These are phyloP conservation scores for Protea cynaroides DNA, from an alignment of 164 flowering plant genomes.

Conservation along the genomic window DNA sequence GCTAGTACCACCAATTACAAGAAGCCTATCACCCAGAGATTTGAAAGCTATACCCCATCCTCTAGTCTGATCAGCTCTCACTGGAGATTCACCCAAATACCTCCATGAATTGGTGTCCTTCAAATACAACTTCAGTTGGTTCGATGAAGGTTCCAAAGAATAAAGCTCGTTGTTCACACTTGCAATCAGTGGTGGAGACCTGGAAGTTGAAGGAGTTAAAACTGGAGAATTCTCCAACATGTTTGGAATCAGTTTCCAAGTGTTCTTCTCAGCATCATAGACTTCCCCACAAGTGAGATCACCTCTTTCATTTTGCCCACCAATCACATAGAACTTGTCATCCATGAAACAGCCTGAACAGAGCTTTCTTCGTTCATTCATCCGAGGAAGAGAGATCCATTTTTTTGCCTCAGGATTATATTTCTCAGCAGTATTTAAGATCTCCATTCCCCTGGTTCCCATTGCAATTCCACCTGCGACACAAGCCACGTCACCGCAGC, in stretches of 20 bases:
- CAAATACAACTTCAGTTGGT: constrained; percentile 53
- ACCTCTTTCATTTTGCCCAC: constrained; percentile 49
- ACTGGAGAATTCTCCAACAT: constrained; percentile 45
- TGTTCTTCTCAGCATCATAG: constrained; percentile 36
- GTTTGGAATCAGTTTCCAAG: constrained; percentile 60
- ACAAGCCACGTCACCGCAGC: constrained; percentile 47
- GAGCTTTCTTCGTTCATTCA: constrained; percentile 41
- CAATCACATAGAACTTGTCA: constrained; percentile 63
- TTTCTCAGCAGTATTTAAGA: constrained; percentile 54
- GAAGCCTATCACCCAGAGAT: constrained; percentile 64
- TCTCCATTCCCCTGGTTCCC: constrained; percentile 11
- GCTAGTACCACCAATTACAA: constrained; percentile 47
- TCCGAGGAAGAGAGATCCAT: constrained; percentile 59
- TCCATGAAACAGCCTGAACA: constrained; percentile 83
- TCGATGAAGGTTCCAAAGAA: constrained; percentile 55
- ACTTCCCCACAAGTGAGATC: constrained; percentile 62
- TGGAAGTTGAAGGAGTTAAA: constrained; percentile 18
- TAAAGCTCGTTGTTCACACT: constrained; percentile 75
- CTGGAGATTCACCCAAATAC: constrained; percentile 59
- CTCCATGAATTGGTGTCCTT: constrained; percentile 63
- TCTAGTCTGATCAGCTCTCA: constrained; percentile 49
- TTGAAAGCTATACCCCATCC: constrained; percentile 97
- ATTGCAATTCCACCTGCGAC: constrained; percentile 69
- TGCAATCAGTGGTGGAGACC: constrained; percentile 80
- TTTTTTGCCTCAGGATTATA: constrained; percentile 41